A percentile compares a stretch with the other conserved stretches of the same genome.
These are phyloP conservation scores for Gossypium thurberi DNA, from an alignment of 345 rosid genomes.

Conservation along the genomic window DNA sequence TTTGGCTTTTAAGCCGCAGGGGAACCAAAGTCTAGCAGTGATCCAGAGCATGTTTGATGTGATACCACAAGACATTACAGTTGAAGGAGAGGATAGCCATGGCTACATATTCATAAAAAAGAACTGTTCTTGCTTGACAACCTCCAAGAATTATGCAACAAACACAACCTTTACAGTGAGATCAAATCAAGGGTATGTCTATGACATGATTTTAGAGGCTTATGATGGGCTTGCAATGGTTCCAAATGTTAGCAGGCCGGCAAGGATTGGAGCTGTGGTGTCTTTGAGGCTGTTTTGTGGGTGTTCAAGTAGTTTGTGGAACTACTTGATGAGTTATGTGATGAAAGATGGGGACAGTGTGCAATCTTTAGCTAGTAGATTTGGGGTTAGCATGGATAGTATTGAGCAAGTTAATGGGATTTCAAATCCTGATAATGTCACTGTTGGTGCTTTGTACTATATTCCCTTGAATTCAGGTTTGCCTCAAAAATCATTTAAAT, in stretches of 20 bases:
- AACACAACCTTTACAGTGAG: conserved; percentile 75
- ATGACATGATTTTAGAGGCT: conserved; percentile 46
- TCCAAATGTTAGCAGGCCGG: conserved; percentile 46
- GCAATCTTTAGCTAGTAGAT: conserved; percentile 76
- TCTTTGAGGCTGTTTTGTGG: conserved; percentile 81
- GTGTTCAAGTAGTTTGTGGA: conserved; percentile 93
- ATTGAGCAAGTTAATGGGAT: conserved; percentile 74
- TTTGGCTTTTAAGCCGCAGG: conserved; percentile 66
- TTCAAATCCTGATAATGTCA: conserved; percentile 65
- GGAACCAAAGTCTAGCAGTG: conserved; percentile 51
- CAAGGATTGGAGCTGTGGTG: conserved; percentile 59
- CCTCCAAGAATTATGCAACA: conserved; percentile 52
- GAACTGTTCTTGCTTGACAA: conserved; percentile 79
- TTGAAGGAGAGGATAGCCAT: conserved; percentile 31
- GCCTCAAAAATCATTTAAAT: conserved; percentile 4
- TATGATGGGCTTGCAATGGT: conserved; percentile 76
- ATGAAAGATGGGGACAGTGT: conserved; percentile 66
- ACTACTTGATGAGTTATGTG: conserved; percentile 90
- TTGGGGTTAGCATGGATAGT: conserved; percentile 89
- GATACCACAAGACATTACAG: conserved; percentile 52
- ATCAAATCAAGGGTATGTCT: conserved; percentile 51
- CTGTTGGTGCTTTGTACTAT: conserved; percentile 65
- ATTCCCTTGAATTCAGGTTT: conserved; percentile 87
- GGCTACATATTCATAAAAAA: conserved; percentile 63
- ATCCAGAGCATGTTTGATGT: conserved; percentile 94